These are phyloP conservation scores for Kodamaea jinghongensis DNA, from an alignment of 805 yeast genomes.

Conservation along the genomic window DNA sequence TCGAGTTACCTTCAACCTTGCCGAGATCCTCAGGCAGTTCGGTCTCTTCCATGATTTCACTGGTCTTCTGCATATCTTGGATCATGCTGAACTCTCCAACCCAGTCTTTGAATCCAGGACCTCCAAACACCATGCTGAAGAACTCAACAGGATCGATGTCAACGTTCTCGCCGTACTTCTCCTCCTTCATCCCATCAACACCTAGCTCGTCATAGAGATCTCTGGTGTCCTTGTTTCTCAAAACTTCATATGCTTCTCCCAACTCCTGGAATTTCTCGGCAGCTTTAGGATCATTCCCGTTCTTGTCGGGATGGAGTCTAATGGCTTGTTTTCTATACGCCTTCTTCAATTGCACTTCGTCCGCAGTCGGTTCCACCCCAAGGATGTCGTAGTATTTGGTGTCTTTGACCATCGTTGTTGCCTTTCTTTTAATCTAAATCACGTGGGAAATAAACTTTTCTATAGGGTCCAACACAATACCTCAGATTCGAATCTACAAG, in stretches of 20 bases:
- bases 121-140: slow-evolving; percentile 81
- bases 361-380: slow-evolving; percentile 66
- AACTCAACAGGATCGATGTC: slow-evolving; percentile 77
- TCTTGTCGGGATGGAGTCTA: slow-evolving; percentile 91
- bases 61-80: slow-evolving; percentile 66
- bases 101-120: slow-evolving; percentile 73
- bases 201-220: slow-evolving; percentile 82
- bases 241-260: slow-evolving; percentile 69
- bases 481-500: too few species aligned
- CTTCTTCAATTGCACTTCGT: slow-evolving; percentile 80
- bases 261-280: slow-evolving; percentile 78
- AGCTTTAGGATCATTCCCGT: slow-evolving; percentile 91
- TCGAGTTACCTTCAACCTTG: slow-evolving; percentile 3
- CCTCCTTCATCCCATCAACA: slow-evolving; percentile 52
- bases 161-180: slow-evolving; percentile 63
- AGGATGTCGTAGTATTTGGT: slow-evolving; percentile 83
- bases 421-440: too few species aligned
- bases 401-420: slow-evolving; percentile 69
- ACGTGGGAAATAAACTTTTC: too few species aligned
- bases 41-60: slow-evolving; percentile 40
- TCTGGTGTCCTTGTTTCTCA: slow-evolving; percentile 70
- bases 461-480: too few species aligned
- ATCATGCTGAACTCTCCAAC: slow-evolving; percentile 85
- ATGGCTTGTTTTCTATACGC: slow-evolving; percentile 92
- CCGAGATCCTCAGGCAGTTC: slow-evolving; percentile 5